phyloP scores from a whole-genome alignment of 768 basidiomycete genomes.

The Hypholoma fasciculare region DNA sequence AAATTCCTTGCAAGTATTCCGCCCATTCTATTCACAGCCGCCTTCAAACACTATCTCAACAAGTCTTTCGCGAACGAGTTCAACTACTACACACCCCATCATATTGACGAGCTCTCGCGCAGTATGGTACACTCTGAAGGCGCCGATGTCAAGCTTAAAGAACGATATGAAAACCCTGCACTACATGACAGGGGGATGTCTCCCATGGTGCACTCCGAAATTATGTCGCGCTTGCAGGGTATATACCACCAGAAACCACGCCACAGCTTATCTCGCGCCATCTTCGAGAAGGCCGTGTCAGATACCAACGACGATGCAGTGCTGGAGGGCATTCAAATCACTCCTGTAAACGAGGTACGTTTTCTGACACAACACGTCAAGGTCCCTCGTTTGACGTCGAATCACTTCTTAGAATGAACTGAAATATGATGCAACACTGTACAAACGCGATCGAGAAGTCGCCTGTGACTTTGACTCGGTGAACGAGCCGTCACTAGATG shows the following conservation, averaged over 20 bases:
- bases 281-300: constrained; percentile 1
- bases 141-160: constrained; percentile 65
- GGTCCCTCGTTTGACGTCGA: not conserved
- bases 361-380: not conserved
- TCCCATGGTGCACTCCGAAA: constrained; percentile 67
- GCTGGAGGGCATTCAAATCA: constrained; percentile 20
- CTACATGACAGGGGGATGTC: constrained; percentile 70
- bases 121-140: constrained; percentile 63
- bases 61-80: constrained; percentile 60
- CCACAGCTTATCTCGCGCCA: constrained; percentile 9
- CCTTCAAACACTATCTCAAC: constrained; percentile 74
- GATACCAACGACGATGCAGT: constrained; percentile 14
- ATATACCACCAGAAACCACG: constrained; percentile 56
- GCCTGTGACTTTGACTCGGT: constrained; percentile 57
- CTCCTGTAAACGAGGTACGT: constrained; percentile 21
- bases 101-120: constrained; percentile 55
- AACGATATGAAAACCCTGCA: constrained; percentile 84
- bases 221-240: constrained; percentile 59
- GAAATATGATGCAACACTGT: constrained; percentile 58
- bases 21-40: constrained; percentile 61
- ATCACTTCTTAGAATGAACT: constrained; percentile 39
- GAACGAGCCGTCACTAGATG: not conserved
- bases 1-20: constrained; percentile 70
- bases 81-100: constrained; percentile 69
- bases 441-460: constrained; percentile 57